These are phyloP conservation scores for Phytophthora parvispora DNA, from an alignment of 352 stramenopile genomes.

Conservation along the genomic window DNA sequence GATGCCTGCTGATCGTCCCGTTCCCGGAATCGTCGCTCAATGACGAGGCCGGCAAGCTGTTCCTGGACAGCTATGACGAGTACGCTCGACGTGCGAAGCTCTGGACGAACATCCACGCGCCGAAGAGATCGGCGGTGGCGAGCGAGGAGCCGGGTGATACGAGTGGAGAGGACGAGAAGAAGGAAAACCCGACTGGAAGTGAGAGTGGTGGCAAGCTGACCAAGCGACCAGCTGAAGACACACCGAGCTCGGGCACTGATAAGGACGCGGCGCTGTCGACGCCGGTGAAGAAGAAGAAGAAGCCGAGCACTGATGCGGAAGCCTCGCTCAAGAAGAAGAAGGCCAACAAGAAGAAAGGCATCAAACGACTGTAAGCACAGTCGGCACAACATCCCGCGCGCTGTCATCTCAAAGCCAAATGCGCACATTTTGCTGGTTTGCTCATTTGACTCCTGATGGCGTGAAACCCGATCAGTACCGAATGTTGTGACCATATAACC, in stretches of 20 bases:
- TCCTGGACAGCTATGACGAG: constrained; percentile 99
- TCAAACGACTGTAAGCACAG: constrained; percentile 65
- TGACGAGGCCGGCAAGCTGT: constrained; percentile 98
- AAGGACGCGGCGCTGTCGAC: constrained; percentile 24
- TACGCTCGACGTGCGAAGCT: constrained; percentile 92
- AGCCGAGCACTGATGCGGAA: constrained; percentile 40
- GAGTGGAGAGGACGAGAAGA: constrained; percentile 34
- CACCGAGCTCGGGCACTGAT: constrained; percentile 9
- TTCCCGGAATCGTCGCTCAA: constrained; percentile 99
- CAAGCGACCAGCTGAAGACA: constrained; percentile 32
- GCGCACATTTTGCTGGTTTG: constrained; percentile 21
- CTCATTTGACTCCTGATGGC: constrained; percentile 8
- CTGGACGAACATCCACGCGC: constrained; percentile 93
- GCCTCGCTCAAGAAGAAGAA: constrained; percentile 74
- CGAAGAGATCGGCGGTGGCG: constrained; percentile 46
- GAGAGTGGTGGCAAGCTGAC: constrained; percentile 3
- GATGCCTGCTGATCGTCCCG: constrained; percentile 99
- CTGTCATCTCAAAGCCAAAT: constrained; percentile 1
- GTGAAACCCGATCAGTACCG: background rate
- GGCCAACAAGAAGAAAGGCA: constrained; percentile 72
- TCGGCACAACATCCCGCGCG: background rate
- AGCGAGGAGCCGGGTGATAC: constrained; percentile 29
- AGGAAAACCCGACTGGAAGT: constrained; percentile 5
- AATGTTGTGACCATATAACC: constrained; percentile 22
- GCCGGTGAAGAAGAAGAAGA: constrained; percentile 58